phyloP scores from a whole-genome alignment of 2,329 filamentous ascomycete species.

The Rugonectria rugulosa region DNA sequence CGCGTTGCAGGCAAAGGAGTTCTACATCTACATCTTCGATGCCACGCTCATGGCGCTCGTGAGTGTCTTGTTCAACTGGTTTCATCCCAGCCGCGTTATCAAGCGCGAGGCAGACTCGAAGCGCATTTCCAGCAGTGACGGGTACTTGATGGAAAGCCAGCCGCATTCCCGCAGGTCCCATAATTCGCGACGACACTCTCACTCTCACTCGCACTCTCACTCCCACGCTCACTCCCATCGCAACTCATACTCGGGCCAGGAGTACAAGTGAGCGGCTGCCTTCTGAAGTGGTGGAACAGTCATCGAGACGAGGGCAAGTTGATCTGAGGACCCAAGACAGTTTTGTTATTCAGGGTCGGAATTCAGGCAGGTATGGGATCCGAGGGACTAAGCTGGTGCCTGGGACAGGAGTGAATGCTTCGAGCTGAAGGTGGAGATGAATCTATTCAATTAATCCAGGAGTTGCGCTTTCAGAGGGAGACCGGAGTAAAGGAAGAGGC shows the following conservation, averaged over 20 bases:
- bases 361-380: background rate
- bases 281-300: background rate
- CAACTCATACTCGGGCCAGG: constrained; percentile 7
- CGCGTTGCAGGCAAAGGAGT: constrained; percentile 45
- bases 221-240: background rate
- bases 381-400: background rate
- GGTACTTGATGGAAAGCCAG: constrained; percentile 36
- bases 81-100: constrained; percentile 39
- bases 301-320: background rate
- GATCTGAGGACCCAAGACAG: background rate
- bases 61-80: constrained; percentile 36
- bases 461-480: background rate
- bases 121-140: constrained; percentile 34
- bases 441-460: too few species aligned
- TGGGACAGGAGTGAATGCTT: background rate
- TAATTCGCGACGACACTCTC: constrained; percentile 11
- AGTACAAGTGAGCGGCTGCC: constrained; percentile 4
- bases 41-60: constrained; percentile 45
- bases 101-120: constrained; percentile 28
- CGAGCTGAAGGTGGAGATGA: constrained; percentile 8
- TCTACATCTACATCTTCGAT: constrained; percentile 48
- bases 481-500: background rate
- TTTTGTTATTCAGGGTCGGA: background rate
- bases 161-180: constrained; percentile 9
- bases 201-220: constrained; percentile 9